These are phyloP conservation scores for Triticum turgidum DNA, from an alignment of 176 grass and related monocot genomes.

Conservation along the genomic window DNA sequence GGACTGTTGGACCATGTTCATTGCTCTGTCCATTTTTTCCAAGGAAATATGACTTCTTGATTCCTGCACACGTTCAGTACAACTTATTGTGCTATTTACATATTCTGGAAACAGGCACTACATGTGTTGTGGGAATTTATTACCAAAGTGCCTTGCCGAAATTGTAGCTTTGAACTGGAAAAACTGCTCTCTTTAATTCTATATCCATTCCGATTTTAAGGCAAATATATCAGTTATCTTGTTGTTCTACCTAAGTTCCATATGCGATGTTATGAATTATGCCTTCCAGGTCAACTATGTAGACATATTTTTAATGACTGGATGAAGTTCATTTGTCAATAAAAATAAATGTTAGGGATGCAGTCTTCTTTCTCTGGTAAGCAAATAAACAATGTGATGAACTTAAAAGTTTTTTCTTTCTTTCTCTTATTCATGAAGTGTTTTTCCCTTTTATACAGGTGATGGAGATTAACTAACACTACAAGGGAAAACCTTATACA, in stretches of 20 bases:
- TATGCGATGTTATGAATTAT: not conserved
- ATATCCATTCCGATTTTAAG: slow-evolving; percentile 1
- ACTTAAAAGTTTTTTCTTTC: not conserved
- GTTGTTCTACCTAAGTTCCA: not conserved
- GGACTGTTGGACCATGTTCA: no score
- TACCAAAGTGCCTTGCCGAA: not conserved
- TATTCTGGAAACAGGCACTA: not conserved
- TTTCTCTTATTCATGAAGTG: slow-evolving; percentile 1
- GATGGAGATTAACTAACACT: slow-evolving; percentile 62
- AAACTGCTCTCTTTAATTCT: not conserved
- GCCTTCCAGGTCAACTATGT: slow-evolving; percentile 76
- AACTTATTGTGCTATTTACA: not conserved
- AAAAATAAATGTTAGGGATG: no score
- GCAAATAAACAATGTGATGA: no score
- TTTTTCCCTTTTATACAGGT: slow-evolving; percentile 44
- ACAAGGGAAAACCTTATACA: no score
- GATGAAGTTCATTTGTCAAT: slow-evolving; percentile 97
- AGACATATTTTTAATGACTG: slow-evolving; percentile 94
- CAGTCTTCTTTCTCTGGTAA: no score
- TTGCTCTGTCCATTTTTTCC: no score
- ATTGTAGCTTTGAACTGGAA: slow-evolving; percentile 1
- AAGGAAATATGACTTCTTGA: no score
- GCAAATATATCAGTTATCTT: slow-evolving; percentile 13
- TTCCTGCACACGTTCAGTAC: no score
- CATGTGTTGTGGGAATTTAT: not conserved